Conservation (phyloP, 2,329 filamentous ascomycete genomes). For the Pseudogymnoascus sp. region DNA sequence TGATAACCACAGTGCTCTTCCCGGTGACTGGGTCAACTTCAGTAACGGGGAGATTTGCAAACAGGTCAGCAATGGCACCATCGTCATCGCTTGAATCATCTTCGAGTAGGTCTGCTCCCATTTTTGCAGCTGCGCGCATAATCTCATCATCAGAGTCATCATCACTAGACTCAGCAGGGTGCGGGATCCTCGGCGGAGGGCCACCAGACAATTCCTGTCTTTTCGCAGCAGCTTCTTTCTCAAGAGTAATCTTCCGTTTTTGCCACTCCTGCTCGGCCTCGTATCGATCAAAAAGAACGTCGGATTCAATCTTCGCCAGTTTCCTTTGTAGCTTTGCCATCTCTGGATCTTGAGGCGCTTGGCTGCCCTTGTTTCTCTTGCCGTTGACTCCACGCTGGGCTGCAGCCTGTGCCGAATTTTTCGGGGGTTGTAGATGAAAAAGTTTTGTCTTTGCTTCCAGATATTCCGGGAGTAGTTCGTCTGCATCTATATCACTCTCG, state of each 20-base stretch:
- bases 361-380: conserved; percentile 12
- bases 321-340: conserved; percentile 64
- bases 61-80: conserved; percentile 46
- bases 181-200: conserved; percentile 10
- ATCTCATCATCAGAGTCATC: conserved; percentile 40
- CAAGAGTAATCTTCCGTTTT: conserved; percentile 47
- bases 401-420: conserved; percentile 32
- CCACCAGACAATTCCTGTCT: conserved; percentile 34
- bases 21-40: conserved; percentile 52
- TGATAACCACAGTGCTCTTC: conserved; percentile 49
- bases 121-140: conserved; percentile 47
- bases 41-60: conserved; percentile 51
- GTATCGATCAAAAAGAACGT: conserved; percentile 64
- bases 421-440: conserved; percentile 51
- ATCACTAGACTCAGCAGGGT: conserved; percentile 17
- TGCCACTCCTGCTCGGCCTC: conserved; percentile 61
- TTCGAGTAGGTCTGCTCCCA: conserved; percentile 51
- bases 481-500: conserved; percentile 66
- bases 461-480: conserved; percentile 68
- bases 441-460: conserved; percentile 63
- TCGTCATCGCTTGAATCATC: conserved; percentile 46
- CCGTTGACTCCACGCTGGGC: conserved; percentile 11
- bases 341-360: conserved; percentile 29
- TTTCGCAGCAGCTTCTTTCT: conserved; percentile 50
- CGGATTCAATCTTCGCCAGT: conserved; percentile 67